phyloP scores from a whole-genome alignment of 768 basidiomycete genomes.

The Naganishia randhawae region DNA sequence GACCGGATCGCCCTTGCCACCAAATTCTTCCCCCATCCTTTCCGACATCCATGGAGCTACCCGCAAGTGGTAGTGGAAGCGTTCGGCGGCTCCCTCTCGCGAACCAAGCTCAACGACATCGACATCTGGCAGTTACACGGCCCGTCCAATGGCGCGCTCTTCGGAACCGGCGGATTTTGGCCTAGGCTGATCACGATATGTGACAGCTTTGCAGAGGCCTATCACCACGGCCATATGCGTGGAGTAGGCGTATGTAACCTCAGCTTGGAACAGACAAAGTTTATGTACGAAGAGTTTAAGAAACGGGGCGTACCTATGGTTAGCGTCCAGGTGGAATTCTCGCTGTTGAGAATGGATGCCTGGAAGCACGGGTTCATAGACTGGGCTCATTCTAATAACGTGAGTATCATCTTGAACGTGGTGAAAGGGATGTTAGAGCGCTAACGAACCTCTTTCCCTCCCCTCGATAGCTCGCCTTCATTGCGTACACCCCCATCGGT shows the following conservation, averaged over 20 bases:
- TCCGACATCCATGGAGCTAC: constrained; percentile 1
- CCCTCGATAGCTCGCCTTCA: constrained; percentile 9
- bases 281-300: constrained; percentile 1
- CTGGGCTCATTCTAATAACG: constrained; percentile 12
- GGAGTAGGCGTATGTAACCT: constrained; percentile 2
- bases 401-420: neutral
- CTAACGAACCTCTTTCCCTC: neutral
- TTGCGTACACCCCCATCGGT: constrained; percentile 9
- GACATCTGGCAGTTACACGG: constrained; percentile 7
- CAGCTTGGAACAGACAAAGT: neutral
- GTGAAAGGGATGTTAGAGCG: neutral
- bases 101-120: neutral
- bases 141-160: constrained; percentile 1
- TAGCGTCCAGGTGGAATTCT: constrained; percentile 4
- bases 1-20: neutral
- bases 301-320: constrained; percentile 1
- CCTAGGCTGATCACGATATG: neutral
- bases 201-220: neutral
- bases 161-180: neutral
- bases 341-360: constrained; percentile 1
- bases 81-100: constrained; percentile 1
- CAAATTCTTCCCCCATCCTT: constrained; percentile 1
- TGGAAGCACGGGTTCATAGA: constrained; percentile 18
- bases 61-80: constrained; percentile 2
- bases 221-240: neutral